Percentiles rank a stretch among this genome's conserved stretches.
Conservation (phyloP, 1,139 yeast species). For the Kodamaea sp. region DNA sequence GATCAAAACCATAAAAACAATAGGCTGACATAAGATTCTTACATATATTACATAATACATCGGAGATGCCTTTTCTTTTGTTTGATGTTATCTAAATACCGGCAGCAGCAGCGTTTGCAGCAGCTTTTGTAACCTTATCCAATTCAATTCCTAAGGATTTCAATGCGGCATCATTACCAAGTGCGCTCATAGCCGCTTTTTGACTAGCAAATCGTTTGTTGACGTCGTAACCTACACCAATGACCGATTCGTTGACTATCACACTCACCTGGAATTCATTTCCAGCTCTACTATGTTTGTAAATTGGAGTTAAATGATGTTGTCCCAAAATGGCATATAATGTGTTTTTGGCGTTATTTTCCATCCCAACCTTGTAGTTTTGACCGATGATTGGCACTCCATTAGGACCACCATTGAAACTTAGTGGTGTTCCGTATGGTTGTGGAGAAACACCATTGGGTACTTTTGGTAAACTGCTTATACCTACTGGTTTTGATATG, state of each 20-base stretch:
- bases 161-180: conserved; percentile 19
- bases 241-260: conserved; percentile 23
- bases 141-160: conserved; percentile 15
- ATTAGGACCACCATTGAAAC: conserved; percentile 7
- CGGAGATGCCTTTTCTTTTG: too few species aligned
- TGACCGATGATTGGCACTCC: conserved; percentile 10
- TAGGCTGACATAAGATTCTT: too few species aligned
- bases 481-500: conserved; percentile 6
- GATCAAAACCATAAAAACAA: too few species aligned
- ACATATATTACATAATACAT: too few species aligned
- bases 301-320: conserved; percentile 20
- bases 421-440: conserved; percentile 7
- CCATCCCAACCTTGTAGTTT: conserved; percentile 14
- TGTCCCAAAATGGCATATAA: conserved; percentile 26
- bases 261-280: conserved; percentile 23
- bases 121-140: conserved; percentile 1
- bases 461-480: conserved; percentile 9
- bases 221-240: conserved; percentile 32
- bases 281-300: conserved; percentile 17
- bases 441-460: conserved; percentile 7
- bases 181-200: conserved; percentile 32
- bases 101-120: too few species aligned
- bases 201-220: conserved; percentile 30
- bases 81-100: too few species aligned
- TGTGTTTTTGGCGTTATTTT: conserved; percentile 24